Conservation (phyloP, 305 asterid species). For the Fraxinus sp. region DNA sequence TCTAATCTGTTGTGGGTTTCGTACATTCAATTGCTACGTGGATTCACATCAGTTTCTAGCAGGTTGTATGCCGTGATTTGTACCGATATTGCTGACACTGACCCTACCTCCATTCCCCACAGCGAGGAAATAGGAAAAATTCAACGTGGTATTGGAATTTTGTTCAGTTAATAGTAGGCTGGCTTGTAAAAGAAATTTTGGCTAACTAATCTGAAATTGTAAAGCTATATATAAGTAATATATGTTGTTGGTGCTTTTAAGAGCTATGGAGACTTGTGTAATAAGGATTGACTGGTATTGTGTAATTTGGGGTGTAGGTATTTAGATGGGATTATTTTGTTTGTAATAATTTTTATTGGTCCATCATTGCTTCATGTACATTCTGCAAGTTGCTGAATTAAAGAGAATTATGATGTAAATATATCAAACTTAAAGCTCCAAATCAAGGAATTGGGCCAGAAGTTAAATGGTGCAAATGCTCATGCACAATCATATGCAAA, state of each 20-base stretch:
- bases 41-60: neutral
- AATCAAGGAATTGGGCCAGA: conserved; percentile 61
- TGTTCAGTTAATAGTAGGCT: neutral
- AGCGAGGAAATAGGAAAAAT: neutral
- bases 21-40: no score
- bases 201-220: neutral
- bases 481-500: conserved; percentile 63
- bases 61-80: neutral
- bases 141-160: neutral
- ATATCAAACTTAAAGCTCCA: conserved; percentile 54
- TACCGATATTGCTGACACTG: neutral
- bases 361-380: conserved; percentile 6
- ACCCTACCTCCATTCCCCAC: neutral
- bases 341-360: neutral
- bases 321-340: neutral
- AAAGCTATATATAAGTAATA: neutral
- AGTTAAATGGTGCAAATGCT: conserved; percentile 53
- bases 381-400: conserved; percentile 72
- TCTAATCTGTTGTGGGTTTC: no score
- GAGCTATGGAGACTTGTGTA: neutral
- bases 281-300: neutral
- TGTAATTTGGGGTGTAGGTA: neutral
- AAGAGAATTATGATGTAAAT: conserved; percentile 69
- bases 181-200: conserved; percentile 1
- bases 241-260: neutral